Evolutionary conservation across 2,329 filamentous ascomycete species (phyloP).

Genomic region (Calonectria crousiana): DNA sequence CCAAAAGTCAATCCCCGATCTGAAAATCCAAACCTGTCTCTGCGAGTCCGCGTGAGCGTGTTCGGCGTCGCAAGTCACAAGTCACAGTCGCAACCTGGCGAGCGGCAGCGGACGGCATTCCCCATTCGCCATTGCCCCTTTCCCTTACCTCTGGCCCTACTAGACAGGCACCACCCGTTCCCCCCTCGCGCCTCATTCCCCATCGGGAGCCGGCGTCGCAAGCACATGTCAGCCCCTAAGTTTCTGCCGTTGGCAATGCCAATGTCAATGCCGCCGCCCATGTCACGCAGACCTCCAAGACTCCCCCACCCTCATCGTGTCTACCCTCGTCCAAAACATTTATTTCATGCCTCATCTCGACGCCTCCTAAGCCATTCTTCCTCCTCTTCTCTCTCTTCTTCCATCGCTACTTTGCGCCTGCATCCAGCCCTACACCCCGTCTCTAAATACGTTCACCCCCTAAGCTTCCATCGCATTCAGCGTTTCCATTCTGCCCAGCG

Average conservation of each 20-base stretch:
- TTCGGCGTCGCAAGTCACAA: slow-evolving; percentile 29
- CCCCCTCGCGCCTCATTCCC: slow-evolving; percentile 37
- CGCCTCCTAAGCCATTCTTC: not conserved
- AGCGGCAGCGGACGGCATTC: slow-evolving; percentile 30
- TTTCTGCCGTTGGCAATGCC: slow-evolving; percentile 17
- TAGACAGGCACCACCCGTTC: not conserved
- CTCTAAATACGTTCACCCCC: slow-evolving; percentile 16
- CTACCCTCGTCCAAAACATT: slow-evolving; percentile 32
- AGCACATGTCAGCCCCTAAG: slow-evolving; percentile 37
- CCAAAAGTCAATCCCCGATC: slow-evolving; percentile 33
- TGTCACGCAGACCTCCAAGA: slow-evolving; percentile 5
- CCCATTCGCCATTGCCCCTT: slow-evolving; percentile 18
- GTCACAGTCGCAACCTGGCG: slow-evolving; percentile 27
- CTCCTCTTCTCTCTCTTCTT: slow-evolving; percentile 25
- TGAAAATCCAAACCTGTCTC: slow-evolving; percentile 37
- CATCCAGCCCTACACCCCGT: slow-evolving; percentile 8
- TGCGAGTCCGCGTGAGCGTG: slow-evolving; percentile 21
- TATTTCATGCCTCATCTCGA: slow-evolving; percentile 35
- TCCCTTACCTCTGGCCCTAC: not conserved
- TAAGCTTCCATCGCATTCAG: not conserved
- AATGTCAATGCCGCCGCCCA: not conserved
- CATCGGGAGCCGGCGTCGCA: slow-evolving; percentile 38
- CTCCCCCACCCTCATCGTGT: slow-evolving; percentile 35
- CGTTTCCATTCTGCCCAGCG: not conserved
- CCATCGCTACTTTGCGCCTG: slow-evolving; percentile 14